These are phyloP conservation scores for Heterobasidion occidentale DNA, from an alignment of 1,284 basidiomycete genomes.

Conservation along the genomic window DNA sequence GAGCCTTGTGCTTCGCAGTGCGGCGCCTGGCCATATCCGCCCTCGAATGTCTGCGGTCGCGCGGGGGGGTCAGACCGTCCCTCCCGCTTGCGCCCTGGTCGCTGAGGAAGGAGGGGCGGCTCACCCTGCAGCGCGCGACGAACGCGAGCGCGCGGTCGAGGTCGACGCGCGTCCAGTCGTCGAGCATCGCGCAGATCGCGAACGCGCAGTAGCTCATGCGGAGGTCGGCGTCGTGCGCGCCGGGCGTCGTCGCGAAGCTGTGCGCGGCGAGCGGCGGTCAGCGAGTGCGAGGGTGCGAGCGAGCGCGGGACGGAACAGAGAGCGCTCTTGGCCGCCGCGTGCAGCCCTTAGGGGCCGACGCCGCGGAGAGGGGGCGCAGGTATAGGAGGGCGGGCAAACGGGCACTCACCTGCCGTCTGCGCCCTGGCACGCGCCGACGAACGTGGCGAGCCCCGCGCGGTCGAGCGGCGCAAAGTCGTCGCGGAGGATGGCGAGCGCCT, in stretches of 20 bases:
- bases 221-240: constrained; percentile 62
- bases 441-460: constrained; percentile 48
- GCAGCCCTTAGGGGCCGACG: too few species aligned
- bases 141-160: constrained; percentile 52
- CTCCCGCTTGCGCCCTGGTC: neutral
- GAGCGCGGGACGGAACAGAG: too few species aligned
- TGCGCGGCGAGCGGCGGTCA: neutral
- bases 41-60: constrained; percentile 78
- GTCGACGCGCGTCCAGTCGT: constrained; percentile 74
- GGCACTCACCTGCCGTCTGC: constrained; percentile 72
- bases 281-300: neutral
- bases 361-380: neutral
- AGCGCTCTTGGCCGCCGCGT: too few species aligned
- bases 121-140: constrained; percentile 66
- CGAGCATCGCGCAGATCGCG: constrained; percentile 69
- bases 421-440: constrained; percentile 67
- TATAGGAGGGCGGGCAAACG: neutral
- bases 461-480: constrained; percentile 72
- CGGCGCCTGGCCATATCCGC: constrained; percentile 82
- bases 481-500: constrained; percentile 75
- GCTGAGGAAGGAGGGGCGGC: constrained; percentile 2
- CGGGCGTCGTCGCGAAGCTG: constrained; percentile 75
- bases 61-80: neutral
- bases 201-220: constrained; percentile 89
- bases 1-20: constrained; percentile 80